A percentile compares a stretch with the other conserved stretches of the same genome.
Evolutionary conservation across 306 rosid species (phyloP).

Genomic region (Senna tora): DNA sequence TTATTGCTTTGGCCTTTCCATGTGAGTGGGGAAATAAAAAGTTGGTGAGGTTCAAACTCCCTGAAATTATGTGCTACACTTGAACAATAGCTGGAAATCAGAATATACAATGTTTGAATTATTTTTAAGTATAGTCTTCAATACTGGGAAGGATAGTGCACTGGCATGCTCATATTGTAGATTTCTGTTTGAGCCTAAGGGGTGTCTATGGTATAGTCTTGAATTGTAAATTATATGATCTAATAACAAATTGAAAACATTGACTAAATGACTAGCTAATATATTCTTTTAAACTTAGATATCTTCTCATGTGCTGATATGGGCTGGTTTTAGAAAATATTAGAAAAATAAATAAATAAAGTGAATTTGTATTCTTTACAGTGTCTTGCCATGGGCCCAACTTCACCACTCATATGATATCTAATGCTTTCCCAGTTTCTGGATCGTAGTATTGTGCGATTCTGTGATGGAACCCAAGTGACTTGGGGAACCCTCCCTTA

Average conservation of each 20-base stretch:
- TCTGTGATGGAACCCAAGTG: too few species aligned
- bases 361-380: not conserved
- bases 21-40: not conserved
- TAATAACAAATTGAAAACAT: not conserved
- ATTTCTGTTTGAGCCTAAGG: not conserved
- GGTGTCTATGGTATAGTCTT: not conserved
- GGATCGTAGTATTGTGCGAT: not conserved
- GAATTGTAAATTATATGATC: not conserved
- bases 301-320: not conserved
- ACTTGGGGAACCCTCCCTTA: too few species aligned
- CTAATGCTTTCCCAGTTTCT: not conserved
- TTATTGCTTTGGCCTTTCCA: not conserved
- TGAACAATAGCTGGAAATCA: not conserved
- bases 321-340: not conserved
- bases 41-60: not conserved
- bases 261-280: not conserved
- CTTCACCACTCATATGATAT: not conserved
- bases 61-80: constrained; percentile 1
- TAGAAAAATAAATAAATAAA: too few species aligned
- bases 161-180: not conserved
- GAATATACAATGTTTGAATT: not conserved
- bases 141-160: not conserved
- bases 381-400: not conserved
- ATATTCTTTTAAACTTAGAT: not conserved
- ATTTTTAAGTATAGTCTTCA: not conserved